These are phyloP conservation scores for Lycium barbarum DNA, from an alignment of 257 asterid genomes.

Conservation along the genomic window DNA sequence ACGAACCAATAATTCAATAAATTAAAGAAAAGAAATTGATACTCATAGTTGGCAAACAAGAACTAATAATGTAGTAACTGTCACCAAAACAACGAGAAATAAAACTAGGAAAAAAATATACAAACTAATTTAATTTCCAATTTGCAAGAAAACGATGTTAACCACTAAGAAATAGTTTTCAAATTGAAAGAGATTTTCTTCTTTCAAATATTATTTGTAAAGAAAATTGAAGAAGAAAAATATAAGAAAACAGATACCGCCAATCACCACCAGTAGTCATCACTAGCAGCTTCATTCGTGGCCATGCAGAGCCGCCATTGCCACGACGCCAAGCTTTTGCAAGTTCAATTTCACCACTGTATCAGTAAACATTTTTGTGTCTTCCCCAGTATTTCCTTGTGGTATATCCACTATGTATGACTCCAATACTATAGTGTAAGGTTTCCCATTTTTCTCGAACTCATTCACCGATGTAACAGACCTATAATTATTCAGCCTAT, in stretches of 20 bases:
- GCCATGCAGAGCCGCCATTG: constrained; percentile 62
- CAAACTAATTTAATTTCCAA: constrained; percentile 15
- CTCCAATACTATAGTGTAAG: constrained; percentile 73
- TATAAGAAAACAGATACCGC: background rate
- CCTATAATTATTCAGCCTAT: constrained; percentile 73
- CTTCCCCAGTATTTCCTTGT: constrained; percentile 86
- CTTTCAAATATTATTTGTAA: background rate
- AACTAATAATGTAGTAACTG: background rate
- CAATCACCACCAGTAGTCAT: background rate
- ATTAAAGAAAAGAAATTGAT: constrained; percentile 16
- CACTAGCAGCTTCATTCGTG: background rate
- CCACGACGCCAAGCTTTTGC: constrained; percentile 83
- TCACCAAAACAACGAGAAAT: background rate
- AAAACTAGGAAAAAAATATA: background rate
- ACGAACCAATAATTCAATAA: background rate
- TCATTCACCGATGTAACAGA: constrained; percentile 83
- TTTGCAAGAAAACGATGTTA: constrained; percentile 18
- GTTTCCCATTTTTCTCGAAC: constrained; percentile 41
- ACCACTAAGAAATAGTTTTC: constrained; percentile 10
- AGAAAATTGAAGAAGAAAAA: background rate
- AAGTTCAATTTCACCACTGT: constrained; percentile 85
- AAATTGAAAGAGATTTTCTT: constrained; percentile 15
- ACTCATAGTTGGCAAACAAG: constrained; percentile 24
- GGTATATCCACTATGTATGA: constrained; percentile 90
- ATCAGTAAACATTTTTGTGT: constrained; percentile 83